phyloP scores from a whole-genome alignment of 768 basidiomycete genomes.

The Boletus subparvulus region DNA sequence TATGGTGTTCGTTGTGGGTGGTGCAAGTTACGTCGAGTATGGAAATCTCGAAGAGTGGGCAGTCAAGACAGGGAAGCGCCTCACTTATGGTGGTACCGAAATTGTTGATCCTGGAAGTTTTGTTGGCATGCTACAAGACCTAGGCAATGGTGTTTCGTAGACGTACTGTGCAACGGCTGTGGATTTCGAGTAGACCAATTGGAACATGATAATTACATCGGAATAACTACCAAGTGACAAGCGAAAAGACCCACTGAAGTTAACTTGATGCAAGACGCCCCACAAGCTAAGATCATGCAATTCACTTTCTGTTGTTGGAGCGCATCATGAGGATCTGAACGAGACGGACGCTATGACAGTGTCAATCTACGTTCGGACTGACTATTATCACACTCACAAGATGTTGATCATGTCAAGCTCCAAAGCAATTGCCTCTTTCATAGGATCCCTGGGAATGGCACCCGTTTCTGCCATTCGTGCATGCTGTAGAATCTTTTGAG shows the following conservation, averaged over 20 bases:
- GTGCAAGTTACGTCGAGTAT: conserved; percentile 96
- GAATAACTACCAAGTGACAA: conserved; percentile 16
- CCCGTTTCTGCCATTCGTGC: conserved; percentile 74
- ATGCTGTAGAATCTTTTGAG: conserved; percentile 80
- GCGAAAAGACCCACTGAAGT: neutral
- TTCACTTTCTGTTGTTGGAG: conserved; percentile 52
- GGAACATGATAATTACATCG: neutral
- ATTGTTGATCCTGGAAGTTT: conserved; percentile 90
- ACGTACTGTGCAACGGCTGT: conserved; percentile 40
- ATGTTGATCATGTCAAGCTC: conserved; percentile 91
- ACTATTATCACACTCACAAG: conserved; percentile 51
- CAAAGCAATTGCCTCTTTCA: conserved; percentile 74
- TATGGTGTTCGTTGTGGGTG: conserved; percentile 93
- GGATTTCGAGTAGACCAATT: conserved; percentile 14
- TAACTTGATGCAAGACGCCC: neutral
- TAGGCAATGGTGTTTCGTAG: conserved; percentile 50
- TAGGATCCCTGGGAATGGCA: conserved; percentile 63
- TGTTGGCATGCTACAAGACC: conserved; percentile 62
- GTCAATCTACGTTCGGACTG: conserved; percentile 8
- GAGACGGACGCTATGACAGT: conserved; percentile 60
- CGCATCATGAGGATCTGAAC: conserved; percentile 79
- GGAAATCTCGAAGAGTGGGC: conserved; percentile 97
- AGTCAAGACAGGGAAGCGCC: conserved; percentile 70
- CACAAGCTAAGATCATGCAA: neutral
- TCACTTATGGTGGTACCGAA: conserved; percentile 96